phyloP scores from a whole-genome alignment of 2,329 filamentous ascomycete genomes.

The Fusarium robinianum region DNA sequence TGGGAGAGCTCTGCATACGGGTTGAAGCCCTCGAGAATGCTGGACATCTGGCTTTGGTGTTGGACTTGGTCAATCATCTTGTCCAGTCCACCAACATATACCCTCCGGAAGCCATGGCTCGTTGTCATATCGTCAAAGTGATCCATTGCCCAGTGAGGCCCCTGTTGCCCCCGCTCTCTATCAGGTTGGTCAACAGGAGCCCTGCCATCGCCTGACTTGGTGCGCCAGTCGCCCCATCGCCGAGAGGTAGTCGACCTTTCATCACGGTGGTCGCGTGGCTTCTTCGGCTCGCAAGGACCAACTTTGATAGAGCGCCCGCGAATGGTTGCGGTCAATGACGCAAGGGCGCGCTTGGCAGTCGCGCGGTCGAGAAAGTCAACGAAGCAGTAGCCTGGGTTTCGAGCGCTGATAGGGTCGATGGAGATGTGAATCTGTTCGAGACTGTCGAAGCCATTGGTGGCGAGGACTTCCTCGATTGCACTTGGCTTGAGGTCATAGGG shows the following conservation, averaged over 20 bases:
- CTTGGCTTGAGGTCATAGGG: constrained; percentile 56
- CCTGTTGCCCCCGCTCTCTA: neutral
- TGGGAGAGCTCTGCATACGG: constrained; percentile 4
- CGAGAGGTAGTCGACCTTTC: constrained; percentile 36
- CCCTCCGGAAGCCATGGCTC: constrained; percentile 43
- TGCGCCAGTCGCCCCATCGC: constrained; percentile 52
- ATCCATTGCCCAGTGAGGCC: constrained; percentile 21
- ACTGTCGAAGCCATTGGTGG: constrained; percentile 45
- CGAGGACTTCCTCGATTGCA: constrained; percentile 65
- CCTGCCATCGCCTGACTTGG: constrained; percentile 17
- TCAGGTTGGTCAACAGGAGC: neutral
- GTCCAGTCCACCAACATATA: constrained; percentile 57
- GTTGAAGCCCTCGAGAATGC: constrained; percentile 53
- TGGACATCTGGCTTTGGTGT: constrained; percentile 51
- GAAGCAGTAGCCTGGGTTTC: constrained; percentile 77
- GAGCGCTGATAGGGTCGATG: constrained; percentile 67
- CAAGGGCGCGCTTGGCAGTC: constrained; percentile 57
- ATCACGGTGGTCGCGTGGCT: constrained; percentile 22
- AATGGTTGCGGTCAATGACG: constrained; percentile 58
- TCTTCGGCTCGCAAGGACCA: constrained; percentile 65
- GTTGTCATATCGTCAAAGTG: constrained; percentile 41
- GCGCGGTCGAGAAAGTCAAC: constrained; percentile 65
- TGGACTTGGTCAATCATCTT: constrained; percentile 54
- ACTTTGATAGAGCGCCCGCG: constrained; percentile 65
- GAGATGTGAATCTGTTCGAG: constrained; percentile 67